Percentiles rank a stretch among this genome's conserved stretches.
Evolutionary conservation across 1,139 yeast genomes (phyloP).

Genomic region (Scheffersomyces cryptocercus): DNA sequence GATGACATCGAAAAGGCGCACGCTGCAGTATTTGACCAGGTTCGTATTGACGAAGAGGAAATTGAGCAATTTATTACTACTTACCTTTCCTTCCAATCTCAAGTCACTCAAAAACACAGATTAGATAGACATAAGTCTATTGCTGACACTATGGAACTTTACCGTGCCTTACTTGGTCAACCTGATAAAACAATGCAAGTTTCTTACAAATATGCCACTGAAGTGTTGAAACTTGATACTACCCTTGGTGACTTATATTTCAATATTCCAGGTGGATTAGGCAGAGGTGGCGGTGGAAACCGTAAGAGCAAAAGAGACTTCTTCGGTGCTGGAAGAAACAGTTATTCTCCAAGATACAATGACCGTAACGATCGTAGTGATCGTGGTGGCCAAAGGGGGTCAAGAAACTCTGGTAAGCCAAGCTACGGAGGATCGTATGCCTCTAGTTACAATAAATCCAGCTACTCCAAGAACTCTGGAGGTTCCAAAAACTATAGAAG

Average conservation of each 20-base stretch:
- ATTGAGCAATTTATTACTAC: conserved; percentile 13
- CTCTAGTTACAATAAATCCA: neutral
- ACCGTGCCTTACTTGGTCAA: conserved; percentile 14
- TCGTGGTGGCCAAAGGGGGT: conserved; percentile 1
- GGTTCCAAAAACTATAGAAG: conserved; percentile 7
- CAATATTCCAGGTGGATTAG: conserved; percentile 22
- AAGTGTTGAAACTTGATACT: conserved; percentile 10
- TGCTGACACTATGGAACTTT: conserved; percentile 12
- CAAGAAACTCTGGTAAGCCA: conserved; percentile 1
- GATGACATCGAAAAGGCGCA: conserved; percentile 9
- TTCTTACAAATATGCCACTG: conserved; percentile 9
- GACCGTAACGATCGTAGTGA: conserved; percentile 1
- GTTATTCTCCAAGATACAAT: neutral
- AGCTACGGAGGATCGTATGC: neutral
- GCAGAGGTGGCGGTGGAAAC: conserved; percentile 11
- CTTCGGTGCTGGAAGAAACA: conserved; percentile 3
- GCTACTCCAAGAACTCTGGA: neutral
- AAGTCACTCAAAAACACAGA: conserved; percentile 27
- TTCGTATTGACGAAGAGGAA: conserved; percentile 12
- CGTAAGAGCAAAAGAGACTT: conserved; percentile 15
- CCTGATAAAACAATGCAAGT: conserved; percentile 15
- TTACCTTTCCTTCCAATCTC: conserved; percentile 16
- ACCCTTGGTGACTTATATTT: conserved; percentile 19
- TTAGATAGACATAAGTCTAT: conserved; percentile 16
- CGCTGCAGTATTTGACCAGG: conserved; percentile 9